Evolutionary conservation across 331 rosid species (phyloP).

Genomic region (Quercus lobata): DNA sequence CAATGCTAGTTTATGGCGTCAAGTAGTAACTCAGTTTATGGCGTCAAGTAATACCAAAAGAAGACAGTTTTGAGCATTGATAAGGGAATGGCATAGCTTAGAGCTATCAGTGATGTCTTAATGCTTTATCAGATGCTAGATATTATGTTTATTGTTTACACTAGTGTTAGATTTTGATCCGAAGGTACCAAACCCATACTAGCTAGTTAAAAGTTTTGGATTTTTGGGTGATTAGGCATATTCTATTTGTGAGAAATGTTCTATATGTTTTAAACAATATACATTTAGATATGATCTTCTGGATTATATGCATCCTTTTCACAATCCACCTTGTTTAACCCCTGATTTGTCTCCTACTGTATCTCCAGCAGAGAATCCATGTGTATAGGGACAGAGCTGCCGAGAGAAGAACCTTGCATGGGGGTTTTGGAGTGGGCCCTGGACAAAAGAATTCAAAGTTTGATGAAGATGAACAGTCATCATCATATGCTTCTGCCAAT

Average conservation of each 20-base stretch:
- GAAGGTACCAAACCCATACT: not conserved
- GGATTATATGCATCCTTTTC: not conserved
- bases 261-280: not conserved
- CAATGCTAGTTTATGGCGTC: not conserved
- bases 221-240: not conserved
- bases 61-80: not conserved
- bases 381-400: constrained; percentile 82
- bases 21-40: not conserved
- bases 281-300: not conserved
- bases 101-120: not conserved
- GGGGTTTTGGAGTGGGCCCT: constrained; percentile 75
- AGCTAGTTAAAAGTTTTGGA: not conserved
- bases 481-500: constrained; percentile 31
- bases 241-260: not conserved
- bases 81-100: not conserved
- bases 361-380: constrained; percentile 41
- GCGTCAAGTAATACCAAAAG: not conserved
- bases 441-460: constrained; percentile 59
- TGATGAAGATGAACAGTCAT: constrained; percentile 19
- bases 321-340: constrained; percentile 7
- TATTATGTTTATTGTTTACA: not conserved
- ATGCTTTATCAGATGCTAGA: not conserved
- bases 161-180: not conserved
- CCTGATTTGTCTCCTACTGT: constrained; percentile 4
- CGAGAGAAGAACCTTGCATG: constrained; percentile 84